Evolutionary conservation across 2,329 filamentous ascomycete species (phyloP).

Genomic region (Claviceps monticola): DNA sequence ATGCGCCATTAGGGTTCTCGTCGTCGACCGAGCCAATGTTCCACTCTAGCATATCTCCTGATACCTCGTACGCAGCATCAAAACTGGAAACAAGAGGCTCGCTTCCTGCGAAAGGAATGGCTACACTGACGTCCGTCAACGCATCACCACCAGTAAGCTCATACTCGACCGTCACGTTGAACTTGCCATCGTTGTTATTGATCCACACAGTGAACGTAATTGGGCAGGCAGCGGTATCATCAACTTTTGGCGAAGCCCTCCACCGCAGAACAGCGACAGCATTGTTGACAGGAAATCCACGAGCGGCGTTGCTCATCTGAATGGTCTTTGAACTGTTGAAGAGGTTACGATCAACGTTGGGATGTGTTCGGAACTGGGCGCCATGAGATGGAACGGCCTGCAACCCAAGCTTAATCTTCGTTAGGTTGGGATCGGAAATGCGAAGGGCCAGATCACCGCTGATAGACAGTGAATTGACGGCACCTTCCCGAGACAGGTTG

Average conservation of each 20-base stretch:
- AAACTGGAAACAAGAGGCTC: conserved; percentile 88
- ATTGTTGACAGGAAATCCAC: conserved; percentile 90
- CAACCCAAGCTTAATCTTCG: conserved; percentile 80
- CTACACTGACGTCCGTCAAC: conserved; percentile 72
- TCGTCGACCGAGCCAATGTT: conserved; percentile 76
- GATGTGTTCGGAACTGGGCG: conserved; percentile 87
- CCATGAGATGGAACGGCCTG: conserved; percentile 64
- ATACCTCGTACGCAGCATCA: conserved; percentile 87
- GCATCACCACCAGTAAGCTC: conserved; percentile 71
- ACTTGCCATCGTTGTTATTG: conserved; percentile 73
- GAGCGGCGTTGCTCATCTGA: conserved; percentile 76
- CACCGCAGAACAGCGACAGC: conserved; percentile 86
- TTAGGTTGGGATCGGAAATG: conserved; percentile 76
- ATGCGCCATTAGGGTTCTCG: conserved; percentile 69
- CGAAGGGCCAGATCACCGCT: conserved; percentile 87
- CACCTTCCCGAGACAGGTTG: conserved; percentile 75
- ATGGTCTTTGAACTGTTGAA: conserved; percentile 76
- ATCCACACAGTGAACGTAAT: conserved; percentile 98
- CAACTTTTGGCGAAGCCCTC: conserved; percentile 70
- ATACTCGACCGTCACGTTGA: conserved; percentile 89
- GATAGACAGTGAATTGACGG: conserved; percentile 72
- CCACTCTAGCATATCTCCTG: conserved; percentile 89
- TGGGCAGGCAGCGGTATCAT: conserved; percentile 68
- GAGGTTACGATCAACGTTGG: conserved; percentile 81
- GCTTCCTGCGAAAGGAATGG: conserved; percentile 71